Evolutionary conservation across 73 alveolate species (phyloP), one percentile per base, ranked within the genome.

Genomic region (Symbiodinium natans): DNA sequence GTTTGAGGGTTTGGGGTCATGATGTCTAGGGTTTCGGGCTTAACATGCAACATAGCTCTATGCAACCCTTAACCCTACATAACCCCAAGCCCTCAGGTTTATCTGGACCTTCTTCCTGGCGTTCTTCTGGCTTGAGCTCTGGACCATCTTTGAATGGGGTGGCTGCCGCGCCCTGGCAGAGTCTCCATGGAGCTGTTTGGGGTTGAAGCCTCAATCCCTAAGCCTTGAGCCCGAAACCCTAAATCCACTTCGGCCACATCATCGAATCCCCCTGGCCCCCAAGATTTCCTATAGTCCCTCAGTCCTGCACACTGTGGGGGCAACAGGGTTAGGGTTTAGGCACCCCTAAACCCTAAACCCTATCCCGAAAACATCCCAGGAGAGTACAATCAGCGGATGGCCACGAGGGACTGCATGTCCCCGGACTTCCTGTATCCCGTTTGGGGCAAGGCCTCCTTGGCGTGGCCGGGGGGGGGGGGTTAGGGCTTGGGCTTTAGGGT

Each of bases 121-220:
- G 71, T 88, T 88, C 73, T 88, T 88, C 46, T 88, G 95, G 95
- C 71, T 88, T 2, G 86, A 88, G 43, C 86, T 88, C 1, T 88
- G 95, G 95, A 88, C 95, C 74, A 88, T 83, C 95, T 88, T 88
- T 46, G 95, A 88, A 33, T 88, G 95, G 95, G 95, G 95, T 40
- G 95, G 95, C 21, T 88, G 95, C 41, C 86, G 95, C n/a, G 29
- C 31, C 82, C 48, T 34, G 83, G 34, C n/a, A n/a, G n/a, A n/a
- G n/a, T n/a, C n/a, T n/a, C n/a, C n/a, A n/a, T n/a, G n/a, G n/a
- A n/a, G n/a, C n/a, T n/a, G n/a, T n/a, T n/a, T n/a, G n/a, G n/a
- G n/a, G n/a, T n/a, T n/a, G 21, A 3, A 2, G 29, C 68, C 68
- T 46, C 9, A 46, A 46, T 2, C 59, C 59, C 59, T 0, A 46